Evolutionary conservation across 352 stramenopile species (phyloP).

Genomic region (Phytophthora cryptogea): DNA sequence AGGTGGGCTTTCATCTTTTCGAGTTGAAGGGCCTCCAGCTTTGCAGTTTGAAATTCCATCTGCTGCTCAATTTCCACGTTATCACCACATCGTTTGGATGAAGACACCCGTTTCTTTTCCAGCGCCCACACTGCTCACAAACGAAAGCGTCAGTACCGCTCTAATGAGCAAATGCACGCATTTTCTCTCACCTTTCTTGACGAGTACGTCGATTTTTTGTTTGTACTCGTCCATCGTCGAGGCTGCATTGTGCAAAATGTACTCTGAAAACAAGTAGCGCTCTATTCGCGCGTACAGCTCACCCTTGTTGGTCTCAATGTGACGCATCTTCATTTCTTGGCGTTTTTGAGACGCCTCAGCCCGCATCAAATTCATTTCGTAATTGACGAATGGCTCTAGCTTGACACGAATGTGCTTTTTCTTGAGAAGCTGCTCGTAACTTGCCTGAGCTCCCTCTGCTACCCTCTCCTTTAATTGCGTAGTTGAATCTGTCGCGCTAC

Average conservation of each 20-base stretch:
- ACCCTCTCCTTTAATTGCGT: slow-evolving; percentile 9
- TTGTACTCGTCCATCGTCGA: slow-evolving; percentile 63
- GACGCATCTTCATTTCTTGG: slow-evolving; percentile 85
- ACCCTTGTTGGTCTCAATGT: slow-evolving; percentile 82
- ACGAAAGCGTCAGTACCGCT: background rate
- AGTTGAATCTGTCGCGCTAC: slow-evolving; percentile 1
- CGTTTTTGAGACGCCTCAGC: slow-evolving; percentile 78
- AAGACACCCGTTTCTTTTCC: slow-evolving; percentile 62
- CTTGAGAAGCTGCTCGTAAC: slow-evolving; percentile 41
- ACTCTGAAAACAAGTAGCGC: slow-evolving; percentile 80
- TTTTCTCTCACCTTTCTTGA: slow-evolving; percentile 67
- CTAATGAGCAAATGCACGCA: background rate
- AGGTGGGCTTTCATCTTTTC: slow-evolving; percentile 71
- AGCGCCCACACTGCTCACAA: slow-evolving; percentile 54
- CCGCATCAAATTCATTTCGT: slow-evolving; percentile 82
- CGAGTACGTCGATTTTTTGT: slow-evolving; percentile 60
- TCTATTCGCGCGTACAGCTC: slow-evolving; percentile 76
- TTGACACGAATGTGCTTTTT: slow-evolving; percentile 72
- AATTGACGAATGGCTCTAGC: slow-evolving; percentile 81
- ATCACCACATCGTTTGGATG: slow-evolving; percentile 58
- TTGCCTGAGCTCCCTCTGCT: slow-evolving; percentile 11
- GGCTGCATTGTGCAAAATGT: slow-evolving; percentile 72
- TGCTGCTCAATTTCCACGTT: slow-evolving; percentile 61
- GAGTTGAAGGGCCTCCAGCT: slow-evolving; percentile 63
- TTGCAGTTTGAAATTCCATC: slow-evolving; percentile 74